Base-by-base conservation (phyloP, 2,329 filamentous ascomycete species). In the Moelleriella libera region DNA sequence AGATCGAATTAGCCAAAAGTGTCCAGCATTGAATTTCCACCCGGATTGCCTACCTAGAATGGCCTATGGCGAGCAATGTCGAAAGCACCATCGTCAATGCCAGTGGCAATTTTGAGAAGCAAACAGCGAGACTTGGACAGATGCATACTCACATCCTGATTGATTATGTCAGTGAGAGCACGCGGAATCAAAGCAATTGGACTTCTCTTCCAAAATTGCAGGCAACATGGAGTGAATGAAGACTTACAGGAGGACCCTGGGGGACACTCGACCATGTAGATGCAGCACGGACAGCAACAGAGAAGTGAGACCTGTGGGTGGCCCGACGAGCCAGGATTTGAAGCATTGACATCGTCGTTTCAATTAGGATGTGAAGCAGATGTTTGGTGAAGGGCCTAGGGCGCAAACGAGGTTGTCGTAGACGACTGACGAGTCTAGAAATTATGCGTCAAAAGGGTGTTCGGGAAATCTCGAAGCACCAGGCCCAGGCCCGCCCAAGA, bases 261-360 rank as follows among this genome's bases (percentile, higher is more conserved):
- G 87, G 83, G 48, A 97, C 88, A 61, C 85, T 84, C 62, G 86
- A 80, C 89, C 90, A 97, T 56, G 85, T 86, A 51, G 88, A 95
- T 57, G 79, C 82, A 55, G 82, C 65, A 53, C 74, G 77, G 48
- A 66, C 55, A 53, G 64, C 66, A 49, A 64, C 66, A 49, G 64
- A 60, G 44, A 69, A 59, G 55, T 63, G 64, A 55, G 68, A 57
- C 52, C 66, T 67, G 52, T 65, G 58, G 51, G 62, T 63, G 57
- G 66, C 69, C 60, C 70, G 71, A 58, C 76, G 70, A 61, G 69
- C 67, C 54, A 70, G 71, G 55, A 74, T 58, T 64, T 75, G 71
- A 54, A 78, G 63, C 49, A 74, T 67, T 48, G 76, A 75, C 57
- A 80, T 65, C 76, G 80, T 80, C 46, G 80, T 80, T 43, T 49